A percentile compares a stretch with the other conserved stretches of the same genome.
These are phyloP conservation scores for Plasmodium gaboni DNA, from an alignment of 169 alveolate species.

Conservation along the genomic window DNA sequence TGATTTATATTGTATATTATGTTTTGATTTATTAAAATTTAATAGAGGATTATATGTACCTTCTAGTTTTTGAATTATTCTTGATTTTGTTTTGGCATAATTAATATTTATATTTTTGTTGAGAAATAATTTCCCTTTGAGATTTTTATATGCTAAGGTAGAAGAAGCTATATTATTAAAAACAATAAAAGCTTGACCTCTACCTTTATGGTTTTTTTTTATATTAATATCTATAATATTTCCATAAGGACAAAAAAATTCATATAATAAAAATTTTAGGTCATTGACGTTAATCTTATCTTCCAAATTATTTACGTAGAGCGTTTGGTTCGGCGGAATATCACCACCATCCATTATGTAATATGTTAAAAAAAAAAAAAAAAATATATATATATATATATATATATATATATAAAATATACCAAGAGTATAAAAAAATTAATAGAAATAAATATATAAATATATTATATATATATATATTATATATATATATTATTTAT, in stretches of 20 bases:
- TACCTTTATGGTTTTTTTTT: constrained; percentile 78
- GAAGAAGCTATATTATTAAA: constrained; percentile 87
- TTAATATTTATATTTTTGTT: constrained; percentile 83
- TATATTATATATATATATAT: background rate
- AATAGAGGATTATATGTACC: constrained; percentile 81
- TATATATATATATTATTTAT: background rate
- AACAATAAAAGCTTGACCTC: constrained; percentile 91
- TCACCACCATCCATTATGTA: constrained; percentile 75
- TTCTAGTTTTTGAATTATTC: constrained; percentile 78
- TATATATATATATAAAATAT: background rate
- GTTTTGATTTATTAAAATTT: constrained; percentile 21
- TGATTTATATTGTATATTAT: constrained; percentile 11
- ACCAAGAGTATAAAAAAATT: background rate
- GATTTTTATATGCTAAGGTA: constrained; percentile 86
- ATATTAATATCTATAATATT: constrained; percentile 84
- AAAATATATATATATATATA: background rate
- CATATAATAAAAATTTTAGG: constrained; percentile 83
- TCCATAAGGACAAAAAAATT: constrained; percentile 88
- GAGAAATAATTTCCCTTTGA: constrained; percentile 84
- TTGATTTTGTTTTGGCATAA: constrained; percentile 86
- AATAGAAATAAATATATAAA: background rate
- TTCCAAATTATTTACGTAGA: constrained; percentile 87
- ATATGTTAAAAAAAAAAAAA: background rate
- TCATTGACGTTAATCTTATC: constrained; percentile 85
- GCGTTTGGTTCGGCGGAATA: constrained; percentile 88